These are phyloP conservation scores for Rusavskia elegans DNA, from an alignment of 495 filamentous ascomycete genomes.

Conservation along the genomic window DNA sequence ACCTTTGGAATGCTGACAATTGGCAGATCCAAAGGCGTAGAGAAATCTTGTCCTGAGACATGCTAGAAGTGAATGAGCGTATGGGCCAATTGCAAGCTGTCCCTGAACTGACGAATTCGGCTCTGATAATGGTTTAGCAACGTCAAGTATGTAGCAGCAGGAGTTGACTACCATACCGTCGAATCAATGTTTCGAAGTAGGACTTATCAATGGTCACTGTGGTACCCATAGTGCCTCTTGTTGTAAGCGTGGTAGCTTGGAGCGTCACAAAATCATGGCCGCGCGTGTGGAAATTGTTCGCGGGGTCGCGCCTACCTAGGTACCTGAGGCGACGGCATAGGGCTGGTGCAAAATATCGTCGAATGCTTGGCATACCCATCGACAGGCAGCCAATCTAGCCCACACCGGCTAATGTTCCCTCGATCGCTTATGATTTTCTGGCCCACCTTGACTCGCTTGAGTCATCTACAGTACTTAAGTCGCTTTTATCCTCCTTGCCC, in stretches of 20 bases:
- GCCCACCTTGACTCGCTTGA: background rate
- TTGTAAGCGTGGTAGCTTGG: no score
- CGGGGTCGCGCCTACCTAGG: background rate
- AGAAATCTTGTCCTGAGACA: slow-evolving; percentile 19
- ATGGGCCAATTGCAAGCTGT: background rate
- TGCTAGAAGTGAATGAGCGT: slow-evolving; percentile 19
- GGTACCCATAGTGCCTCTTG: background rate
- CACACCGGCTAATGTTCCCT: background rate
- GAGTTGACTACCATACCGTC: slow-evolving; percentile 19
- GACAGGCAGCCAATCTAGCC: no score
- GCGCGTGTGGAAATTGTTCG: background rate
- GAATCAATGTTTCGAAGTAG: slow-evolving; percentile 36
- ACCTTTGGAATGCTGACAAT: slow-evolving; percentile 35
- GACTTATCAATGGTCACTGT: slow-evolving; percentile 34
- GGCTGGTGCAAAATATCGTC: no score
- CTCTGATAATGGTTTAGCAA: slow-evolving; percentile 5
- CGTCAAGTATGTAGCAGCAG: no score
- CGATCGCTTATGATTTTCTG: background rate
- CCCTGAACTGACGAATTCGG: slow-evolving; percentile 22
- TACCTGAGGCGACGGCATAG: no score
- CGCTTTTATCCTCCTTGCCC: background rate
- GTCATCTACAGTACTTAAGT: background rate
- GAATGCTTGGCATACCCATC: no score
- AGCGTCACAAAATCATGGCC: no score
- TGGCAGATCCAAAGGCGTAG: slow-evolving; percentile 18